Evolutionary conservation across 2,329 filamentous ascomycete genomes (phyloP), one percentile per base, ranked within the genome.

Genomic region (Elsinoe australis): DNA sequence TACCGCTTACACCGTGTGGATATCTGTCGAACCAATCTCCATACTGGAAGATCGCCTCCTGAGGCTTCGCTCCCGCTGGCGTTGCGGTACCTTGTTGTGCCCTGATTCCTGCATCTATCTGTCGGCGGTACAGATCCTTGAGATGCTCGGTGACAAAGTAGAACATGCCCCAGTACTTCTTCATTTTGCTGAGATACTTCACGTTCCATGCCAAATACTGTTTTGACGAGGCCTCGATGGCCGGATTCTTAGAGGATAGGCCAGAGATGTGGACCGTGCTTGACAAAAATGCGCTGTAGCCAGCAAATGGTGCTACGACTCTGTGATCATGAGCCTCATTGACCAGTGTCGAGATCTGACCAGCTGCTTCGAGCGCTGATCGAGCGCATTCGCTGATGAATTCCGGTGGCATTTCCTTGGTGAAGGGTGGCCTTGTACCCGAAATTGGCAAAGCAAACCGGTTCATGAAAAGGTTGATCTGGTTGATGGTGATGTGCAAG

Each of bases 101-200:
- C 55, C 80, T 78, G 47, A 82, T 74, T 22, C 82, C 80, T n/a
- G 83, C 83, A 63, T 95, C 88, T 12, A 88, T 82, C 56, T 88
- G 90, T 39, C 81, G 79, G 45, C 85, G 80, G 62, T 95, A 98
- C 52, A 94, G 80, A 48, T 90, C 85, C 51, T 92, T 88, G 28
- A 95, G 75, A 59, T 90, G 92, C 62, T 96, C 89, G 1, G 87
- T 83, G 77, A 96, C 89, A 69, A 88, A 95, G 62, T 95, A 87
- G 61, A 96, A 95, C 84, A 95, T 94, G 52, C 90, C 92, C 92
- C 92, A 98, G 59, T 92, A 89, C 52, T 86, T 86, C 71, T 95
- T 95, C 86, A 96, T 94, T 66, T 87, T 92, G 48, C 84, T 83
- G 35, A 98, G 69, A 58, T 92, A 96, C 59, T 84, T 86, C 58